Evolutionary conservation across 495 filamentous ascomycete genomes (phyloP).

Genomic region (Penicillium longicatenatum): DNA sequence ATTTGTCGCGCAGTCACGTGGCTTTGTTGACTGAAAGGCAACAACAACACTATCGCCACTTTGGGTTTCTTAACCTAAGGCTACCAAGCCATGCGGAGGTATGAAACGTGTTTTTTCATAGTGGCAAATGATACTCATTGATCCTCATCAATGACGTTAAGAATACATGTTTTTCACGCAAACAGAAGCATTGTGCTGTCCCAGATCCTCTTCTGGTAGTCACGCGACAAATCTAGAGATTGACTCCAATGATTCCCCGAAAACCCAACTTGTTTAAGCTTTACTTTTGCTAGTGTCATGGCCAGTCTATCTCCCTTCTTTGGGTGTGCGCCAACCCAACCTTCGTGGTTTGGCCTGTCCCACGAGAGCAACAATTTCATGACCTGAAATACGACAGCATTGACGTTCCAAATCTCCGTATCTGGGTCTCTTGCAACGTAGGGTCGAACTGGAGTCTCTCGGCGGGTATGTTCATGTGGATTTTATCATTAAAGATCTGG

Average conservation of each 20-base stretch:
- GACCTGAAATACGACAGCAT: slow-evolving; percentile 18
- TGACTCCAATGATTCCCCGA: neutral
- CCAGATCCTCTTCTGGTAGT: neutral
- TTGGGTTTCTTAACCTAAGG: slow-evolving; percentile 1
- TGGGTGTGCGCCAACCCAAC: neutral
- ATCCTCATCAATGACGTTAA: neutral
- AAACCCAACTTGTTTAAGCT: neutral
- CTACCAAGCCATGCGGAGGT: no score
- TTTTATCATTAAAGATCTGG: slow-evolving; percentile 41
- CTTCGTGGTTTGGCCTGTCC: neutral
- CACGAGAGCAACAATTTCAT: neutral
- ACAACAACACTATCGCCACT: slow-evolving; percentile 2
- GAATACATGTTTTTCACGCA: neutral
- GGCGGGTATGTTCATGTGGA: slow-evolving; percentile 25
- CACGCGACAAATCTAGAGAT: neutral
- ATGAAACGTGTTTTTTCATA: no score
- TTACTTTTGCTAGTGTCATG: neutral
- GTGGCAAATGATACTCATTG: neutral
- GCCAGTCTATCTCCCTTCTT: neutral
- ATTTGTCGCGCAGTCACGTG: slow-evolving; percentile 48
- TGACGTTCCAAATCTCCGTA: slow-evolving; percentile 18
- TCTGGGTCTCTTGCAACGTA: slow-evolving; percentile 8
- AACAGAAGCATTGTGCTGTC: neutral
- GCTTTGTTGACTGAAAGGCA: slow-evolving; percentile 4
- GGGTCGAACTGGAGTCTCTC: slow-evolving; percentile 34